Evolutionary conservation across 768 basidiomycete species (phyloP).

Genomic region (Suillus plorans): DNA sequence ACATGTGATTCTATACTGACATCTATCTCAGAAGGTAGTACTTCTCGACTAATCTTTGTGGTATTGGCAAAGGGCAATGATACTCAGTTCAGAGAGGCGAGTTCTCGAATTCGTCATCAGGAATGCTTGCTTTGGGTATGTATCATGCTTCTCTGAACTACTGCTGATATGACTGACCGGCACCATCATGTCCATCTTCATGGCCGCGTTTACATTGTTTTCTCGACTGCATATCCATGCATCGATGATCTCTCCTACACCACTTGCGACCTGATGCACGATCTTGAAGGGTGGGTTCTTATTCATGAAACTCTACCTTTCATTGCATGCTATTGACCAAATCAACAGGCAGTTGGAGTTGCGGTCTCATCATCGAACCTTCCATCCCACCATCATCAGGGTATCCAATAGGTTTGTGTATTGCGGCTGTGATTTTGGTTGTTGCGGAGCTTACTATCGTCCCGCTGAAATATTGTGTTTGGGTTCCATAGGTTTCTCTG

Average conservation of each 20-base stretch:
- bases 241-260: conserved; percentile 35
- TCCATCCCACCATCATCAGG: conserved; percentile 54
- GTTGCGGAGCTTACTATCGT: conserved; percentile 34
- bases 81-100: conserved; percentile 17
- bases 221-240: conserved; percentile 61
- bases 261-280: conserved; percentile 24
- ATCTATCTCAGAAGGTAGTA: conserved; percentile 28
- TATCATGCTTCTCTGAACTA: not conserved
- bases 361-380: conserved; percentile 22
- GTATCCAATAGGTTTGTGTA: conserved; percentile 52
- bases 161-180: conserved; percentile 63
- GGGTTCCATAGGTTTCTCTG: conserved; percentile 18
- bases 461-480: conserved; percentile 20
- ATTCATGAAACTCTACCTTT: not conserved
- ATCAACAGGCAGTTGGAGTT: conserved; percentile 17
- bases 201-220: conserved; percentile 59
- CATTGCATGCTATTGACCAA: not conserved
- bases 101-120: conserved; percentile 21
- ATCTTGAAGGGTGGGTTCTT: conserved; percentile 19
- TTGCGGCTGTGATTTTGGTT: conserved; percentile 46
- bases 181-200: conserved; percentile 58
- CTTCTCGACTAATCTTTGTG: conserved; percentile 65
- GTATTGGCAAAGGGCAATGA: conserved; percentile 50
- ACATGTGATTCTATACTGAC: not conserved
- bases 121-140: conserved; percentile 25